These are phyloP conservation scores for Nicotiana otophora DNA, from an alignment of 257 asterid species.

Conservation along the genomic window DNA sequence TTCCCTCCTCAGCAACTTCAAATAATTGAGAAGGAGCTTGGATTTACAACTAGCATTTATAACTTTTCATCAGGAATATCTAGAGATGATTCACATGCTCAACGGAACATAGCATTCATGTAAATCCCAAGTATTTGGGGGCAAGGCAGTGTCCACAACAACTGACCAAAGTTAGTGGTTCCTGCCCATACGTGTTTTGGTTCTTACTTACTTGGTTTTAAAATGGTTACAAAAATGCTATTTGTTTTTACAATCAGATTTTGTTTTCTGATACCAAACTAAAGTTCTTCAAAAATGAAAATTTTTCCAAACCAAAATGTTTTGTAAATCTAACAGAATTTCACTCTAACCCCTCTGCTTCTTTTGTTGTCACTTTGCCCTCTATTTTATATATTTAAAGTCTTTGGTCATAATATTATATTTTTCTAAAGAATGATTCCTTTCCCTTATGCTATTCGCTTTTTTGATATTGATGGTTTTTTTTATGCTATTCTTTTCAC, in stretches of 20 bases:
- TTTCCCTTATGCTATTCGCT: no score
- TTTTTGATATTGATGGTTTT: no score
- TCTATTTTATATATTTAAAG: neutral
- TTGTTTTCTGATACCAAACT: neutral
- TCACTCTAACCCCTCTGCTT: neutral
- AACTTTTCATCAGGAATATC: conserved; percentile 49
- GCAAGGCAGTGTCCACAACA: conserved; percentile 68
- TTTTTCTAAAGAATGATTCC: neutral
- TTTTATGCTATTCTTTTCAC: neutral
- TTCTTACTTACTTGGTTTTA: neutral
- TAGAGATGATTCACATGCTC: conserved; percentile 55
- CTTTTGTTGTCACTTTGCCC: neutral
- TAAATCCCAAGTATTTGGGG: conserved; percentile 85
- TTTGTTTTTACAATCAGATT: neutral
- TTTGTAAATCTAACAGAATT: no score
- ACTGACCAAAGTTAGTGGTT: conserved; percentile 45
- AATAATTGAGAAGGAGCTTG: conserved; percentile 77
- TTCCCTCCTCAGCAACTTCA: conserved; percentile 70
- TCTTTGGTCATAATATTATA: neutral
- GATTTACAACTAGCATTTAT: conserved; percentile 47
- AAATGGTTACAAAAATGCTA: neutral
- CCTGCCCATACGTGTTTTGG: neutral
- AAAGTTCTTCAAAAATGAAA: neutral
- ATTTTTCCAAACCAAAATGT: no score
- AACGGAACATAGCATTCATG: conserved; percentile 77